phyloP scores from a whole-genome alignment of 2,329 filamentous ascomycete genomes.

The Alternaria consortialis region DNA sequence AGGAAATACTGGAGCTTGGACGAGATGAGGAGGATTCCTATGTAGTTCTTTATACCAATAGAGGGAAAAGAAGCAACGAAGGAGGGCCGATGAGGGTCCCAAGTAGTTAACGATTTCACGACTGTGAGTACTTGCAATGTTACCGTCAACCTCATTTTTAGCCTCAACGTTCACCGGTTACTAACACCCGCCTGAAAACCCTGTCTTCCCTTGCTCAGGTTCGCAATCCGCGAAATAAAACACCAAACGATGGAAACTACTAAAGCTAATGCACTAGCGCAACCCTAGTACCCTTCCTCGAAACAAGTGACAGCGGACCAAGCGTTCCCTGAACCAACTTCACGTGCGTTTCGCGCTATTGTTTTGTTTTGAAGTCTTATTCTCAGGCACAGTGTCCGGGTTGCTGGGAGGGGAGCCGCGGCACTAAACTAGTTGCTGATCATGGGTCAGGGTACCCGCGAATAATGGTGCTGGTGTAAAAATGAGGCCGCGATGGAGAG shows the following conservation, averaged over 20 bases:
- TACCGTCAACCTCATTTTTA: background rate
- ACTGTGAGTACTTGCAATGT: background rate
- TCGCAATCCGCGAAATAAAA: background rate
- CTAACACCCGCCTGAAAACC: background rate
- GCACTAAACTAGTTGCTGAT: background rate
- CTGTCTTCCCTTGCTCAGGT: background rate
- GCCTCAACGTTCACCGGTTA: background rate
- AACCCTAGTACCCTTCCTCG: background rate
- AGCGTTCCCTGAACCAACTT: conserved; percentile 2
- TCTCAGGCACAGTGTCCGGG: background rate
- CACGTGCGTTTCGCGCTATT: conserved; percentile 9
- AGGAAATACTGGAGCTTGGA: conserved; percentile 79
- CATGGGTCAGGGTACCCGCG: background rate
- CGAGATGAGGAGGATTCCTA: conserved; percentile 76
- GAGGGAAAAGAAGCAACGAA: too few relatives aligned
- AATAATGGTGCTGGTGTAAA: background rate
- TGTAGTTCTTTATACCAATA: conserved; percentile 55
- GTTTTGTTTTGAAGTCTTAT: conserved; percentile 6
- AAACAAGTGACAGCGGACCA: conserved; percentile 6
- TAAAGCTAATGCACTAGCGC: conserved; percentile 3
- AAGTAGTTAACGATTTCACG: background rate
- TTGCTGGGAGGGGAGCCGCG: conserved; percentile 3
- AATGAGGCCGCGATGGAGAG: background rate
- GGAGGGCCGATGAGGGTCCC: background rate
- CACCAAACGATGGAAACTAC: background rate